Percentiles rank a stretch among this genome's conserved stretches.
Evolutionary conservation across 1,284 basidiomycete genomes (phyloP).

Genomic region (Ceratobasidium papillatum): DNA sequence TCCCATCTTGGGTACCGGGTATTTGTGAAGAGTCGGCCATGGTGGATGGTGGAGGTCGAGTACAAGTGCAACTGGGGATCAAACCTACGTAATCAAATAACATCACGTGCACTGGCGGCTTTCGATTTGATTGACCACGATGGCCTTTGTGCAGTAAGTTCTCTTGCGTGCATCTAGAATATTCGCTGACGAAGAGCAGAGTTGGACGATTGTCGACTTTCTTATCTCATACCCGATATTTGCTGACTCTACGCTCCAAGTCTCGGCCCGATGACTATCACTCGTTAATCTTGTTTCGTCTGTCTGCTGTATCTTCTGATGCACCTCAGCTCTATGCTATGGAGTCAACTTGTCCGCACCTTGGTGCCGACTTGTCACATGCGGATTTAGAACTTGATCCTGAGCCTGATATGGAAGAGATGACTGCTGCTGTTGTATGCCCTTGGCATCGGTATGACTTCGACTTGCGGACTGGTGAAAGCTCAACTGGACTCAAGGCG

Average conservation of each 20-base stretch:
- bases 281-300: conserved; percentile 75
- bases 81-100: conserved; percentile 10
- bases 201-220: conserved; percentile 61
- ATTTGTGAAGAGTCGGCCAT: conserved; percentile 1
- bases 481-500: conserved; percentile 78
- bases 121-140: conserved; percentile 1
- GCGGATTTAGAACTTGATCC: conserved; percentile 67
- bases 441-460: conserved; percentile 90
- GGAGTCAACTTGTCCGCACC: conserved; percentile 86
- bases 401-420: conserved; percentile 60
- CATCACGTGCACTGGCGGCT: neutral
- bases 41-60: conserved; percentile 8
- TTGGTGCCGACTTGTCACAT: conserved; percentile 84
- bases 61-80: neutral
- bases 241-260: conserved; percentile 70
- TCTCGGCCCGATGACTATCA: conserved; percentile 66
- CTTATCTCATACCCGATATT: conserved; percentile 71
- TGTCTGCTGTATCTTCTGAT: conserved; percentile 55
- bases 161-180: neutral
- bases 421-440: conserved; percentile 68
- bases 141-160: conserved; percentile 26
- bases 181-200: conserved; percentile 50
- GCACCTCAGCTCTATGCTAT: conserved; percentile 76
- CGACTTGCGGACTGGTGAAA: conserved; percentile 72
- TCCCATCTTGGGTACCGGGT: conserved; percentile 20